phyloP scores from a whole-genome alignment of 2,329 filamentous ascomycete genomes.

The Phialophora verrucosa region DNA sequence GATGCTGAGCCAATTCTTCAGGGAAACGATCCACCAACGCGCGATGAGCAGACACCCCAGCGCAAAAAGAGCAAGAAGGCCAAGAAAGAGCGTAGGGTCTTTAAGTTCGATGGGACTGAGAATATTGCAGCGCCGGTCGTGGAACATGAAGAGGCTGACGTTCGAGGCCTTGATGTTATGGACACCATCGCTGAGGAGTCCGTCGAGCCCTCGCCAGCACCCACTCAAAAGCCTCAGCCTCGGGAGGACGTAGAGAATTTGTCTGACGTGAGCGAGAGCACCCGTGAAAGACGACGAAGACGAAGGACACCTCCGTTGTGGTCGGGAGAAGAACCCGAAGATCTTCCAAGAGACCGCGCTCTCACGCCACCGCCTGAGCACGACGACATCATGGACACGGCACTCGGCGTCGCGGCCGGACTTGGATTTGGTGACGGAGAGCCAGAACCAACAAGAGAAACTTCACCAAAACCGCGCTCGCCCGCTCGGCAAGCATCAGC shows the following conservation, averaged over 20 bases:
- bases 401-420: conserved; percentile 38
- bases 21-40: not conserved
- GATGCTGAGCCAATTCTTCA: not conserved
- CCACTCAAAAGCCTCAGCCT: not conserved
- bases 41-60: not conserved
- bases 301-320: conserved; percentile 36
- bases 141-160: conserved; percentile 9
- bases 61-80: conserved; percentile 31
- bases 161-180: not conserved
- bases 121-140: conserved; percentile 1
- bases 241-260: conserved; percentile 20
- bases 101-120: conserved; percentile 27
- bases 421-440: conserved; percentile 33
- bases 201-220: not conserved
- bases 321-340: conserved; percentile 37
- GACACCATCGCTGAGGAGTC: conserved; percentile 7
- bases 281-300: conserved; percentile 37
- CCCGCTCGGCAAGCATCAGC: conserved; percentile 24
- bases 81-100: conserved; percentile 25
- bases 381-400: conserved; percentile 39
- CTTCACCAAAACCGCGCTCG: conserved; percentile 15
- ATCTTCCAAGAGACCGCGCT: conserved; percentile 36
- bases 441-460: conserved; percentile 20
- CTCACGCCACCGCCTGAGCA: conserved; percentile 38
- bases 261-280: conserved; percentile 38